Evolutionary conservation across 345 rosid species (phyloP), one percentile per base, ranked within the genome.

Genomic region (Acer negundo): DNA sequence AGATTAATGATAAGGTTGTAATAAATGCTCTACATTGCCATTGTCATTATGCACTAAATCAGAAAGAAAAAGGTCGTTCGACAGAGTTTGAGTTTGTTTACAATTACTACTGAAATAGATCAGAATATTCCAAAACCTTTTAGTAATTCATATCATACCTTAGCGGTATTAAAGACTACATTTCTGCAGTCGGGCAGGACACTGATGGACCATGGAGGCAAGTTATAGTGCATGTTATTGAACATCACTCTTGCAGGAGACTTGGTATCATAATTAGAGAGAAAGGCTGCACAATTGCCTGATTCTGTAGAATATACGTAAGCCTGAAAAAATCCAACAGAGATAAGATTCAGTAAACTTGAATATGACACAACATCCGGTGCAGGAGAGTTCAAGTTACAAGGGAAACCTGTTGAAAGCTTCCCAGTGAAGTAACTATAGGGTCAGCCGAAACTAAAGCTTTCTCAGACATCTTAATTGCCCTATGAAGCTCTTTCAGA

Each of bases 151-250:
- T 89, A 93, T 11, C 70, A 53, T 89, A 93, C 99, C 95, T 97
- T 97, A 62, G 98, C 99, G 10, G 99, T 94, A 70, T 97, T 97
- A 72, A 94, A 97, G 73, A 94, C 97, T 2, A 89, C 97, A 78
- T 97, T 97, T 78, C 97, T 86, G 86, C 99, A 97, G 78, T 97
- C 99, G 8, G 99, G 98, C 76, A 97, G 97, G 78, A 97, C 88
- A 78, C 98, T 97, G 85, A 97, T 89, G 53, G 99, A 97, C 98
- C 99, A 94, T 75, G 99, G 98, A 73, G 98, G 99, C 76, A 97
- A 85, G 86, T 94, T 97, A 61, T 94, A 97, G 77, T 94, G 98
- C 92, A 94, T 94, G 82, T 93, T 94, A 77, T 94, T 97, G 87
- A 97, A 94, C 87, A 93, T 28, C 59, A 94, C 93, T 85, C 90